Evolutionary conservation across 1,284 basidiomycete genomes (phyloP).

Genomic region (Ceratobasidium sp.): DNA sequence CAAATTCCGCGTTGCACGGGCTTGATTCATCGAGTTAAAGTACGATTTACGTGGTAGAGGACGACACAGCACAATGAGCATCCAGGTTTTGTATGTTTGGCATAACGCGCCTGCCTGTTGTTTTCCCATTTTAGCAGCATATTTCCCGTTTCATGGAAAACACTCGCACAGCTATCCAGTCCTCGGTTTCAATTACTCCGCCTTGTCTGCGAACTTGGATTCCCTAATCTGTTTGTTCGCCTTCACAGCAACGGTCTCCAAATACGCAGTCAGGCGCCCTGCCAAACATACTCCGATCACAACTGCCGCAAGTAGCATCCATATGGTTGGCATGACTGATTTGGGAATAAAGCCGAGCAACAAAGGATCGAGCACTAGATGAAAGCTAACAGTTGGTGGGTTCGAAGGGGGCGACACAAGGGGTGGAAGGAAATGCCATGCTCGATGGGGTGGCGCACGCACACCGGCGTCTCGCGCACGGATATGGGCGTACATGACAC

Average conservation of each 20-base stretch:
- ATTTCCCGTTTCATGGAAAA: neutral
- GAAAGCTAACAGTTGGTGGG: conserved; percentile 7
- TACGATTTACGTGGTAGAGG: too few relatives aligned
- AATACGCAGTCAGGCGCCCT: neutral
- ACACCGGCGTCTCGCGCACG: conserved; percentile 30
- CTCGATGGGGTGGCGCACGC: neutral
- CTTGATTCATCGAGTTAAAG: neutral
- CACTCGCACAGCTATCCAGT: too few relatives aligned
- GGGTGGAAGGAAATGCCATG: conserved; percentile 15
- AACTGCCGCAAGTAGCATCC: neutral
- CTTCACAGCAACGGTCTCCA: too few relatives aligned
- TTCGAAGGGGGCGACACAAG: conserved; percentile 5
- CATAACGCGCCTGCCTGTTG: too few relatives aligned
- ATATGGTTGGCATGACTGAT: conserved; percentile 6
- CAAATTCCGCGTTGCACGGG: neutral
- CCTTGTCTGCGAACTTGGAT: too few relatives aligned
- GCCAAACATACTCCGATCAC: neutral
- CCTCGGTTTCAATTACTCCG: too few relatives aligned
- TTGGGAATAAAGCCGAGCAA: conserved; percentile 31
- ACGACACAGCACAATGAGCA: too few relatives aligned
- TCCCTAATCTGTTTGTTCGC: too few relatives aligned
- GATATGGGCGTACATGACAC: conserved; percentile 9
- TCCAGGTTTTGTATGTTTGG: too few relatives aligned
- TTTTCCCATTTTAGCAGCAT: neutral
- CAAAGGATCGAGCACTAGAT: conserved; percentile 37